Conservation (phyloP, 768 basidiomycete species). For the Lactifluus echinatus region DNA sequence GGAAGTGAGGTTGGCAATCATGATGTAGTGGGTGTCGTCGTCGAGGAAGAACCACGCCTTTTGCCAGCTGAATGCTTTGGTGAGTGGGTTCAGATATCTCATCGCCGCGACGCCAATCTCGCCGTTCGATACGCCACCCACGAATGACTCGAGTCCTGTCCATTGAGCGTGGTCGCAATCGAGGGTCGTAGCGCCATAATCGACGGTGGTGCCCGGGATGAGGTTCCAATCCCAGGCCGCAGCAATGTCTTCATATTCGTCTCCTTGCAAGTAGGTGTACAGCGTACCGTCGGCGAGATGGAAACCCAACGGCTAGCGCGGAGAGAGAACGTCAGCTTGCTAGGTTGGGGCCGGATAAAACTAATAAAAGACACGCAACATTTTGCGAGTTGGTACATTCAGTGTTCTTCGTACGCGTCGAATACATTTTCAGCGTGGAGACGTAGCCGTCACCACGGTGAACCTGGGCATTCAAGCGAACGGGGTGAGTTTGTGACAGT, state of each 20-base stretch:
- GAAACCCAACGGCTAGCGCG: slow-evolving; percentile 30
- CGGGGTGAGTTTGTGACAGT: too few relatives aligned
- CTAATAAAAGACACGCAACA: neutral
- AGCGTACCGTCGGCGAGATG: slow-evolving; percentile 59
- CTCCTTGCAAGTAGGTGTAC: slow-evolving; percentile 54
- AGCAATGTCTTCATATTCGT: slow-evolving; percentile 67
- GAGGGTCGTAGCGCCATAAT: slow-evolving; percentile 50
- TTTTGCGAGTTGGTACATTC: slow-evolving; percentile 30
- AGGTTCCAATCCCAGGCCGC: slow-evolving; percentile 74
- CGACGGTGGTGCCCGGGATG: slow-evolving; percentile 62
- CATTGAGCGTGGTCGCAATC: slow-evolving; percentile 36
- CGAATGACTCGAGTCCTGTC: slow-evolving; percentile 46
- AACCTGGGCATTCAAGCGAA: too few relatives aligned
- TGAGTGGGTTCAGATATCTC: slow-evolving; percentile 59
- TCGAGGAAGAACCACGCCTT: slow-evolving; percentile 71
- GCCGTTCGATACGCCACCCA: slow-evolving; percentile 58
- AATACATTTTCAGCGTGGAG: slow-evolving; percentile 29
- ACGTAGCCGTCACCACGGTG: slow-evolving; percentile 28
- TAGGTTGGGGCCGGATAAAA: neutral
- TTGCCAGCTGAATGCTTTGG: slow-evolving; percentile 46
- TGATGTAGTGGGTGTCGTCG: slow-evolving; percentile 53
- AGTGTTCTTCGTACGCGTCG: slow-evolving; percentile 28
- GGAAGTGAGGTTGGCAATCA: slow-evolving; percentile 44
- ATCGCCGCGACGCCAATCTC: slow-evolving; percentile 48
- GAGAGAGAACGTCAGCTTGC: neutral